Conservation (phyloP, 176 grass and related monocot species). For the Oryza rufipogon region DNA sequence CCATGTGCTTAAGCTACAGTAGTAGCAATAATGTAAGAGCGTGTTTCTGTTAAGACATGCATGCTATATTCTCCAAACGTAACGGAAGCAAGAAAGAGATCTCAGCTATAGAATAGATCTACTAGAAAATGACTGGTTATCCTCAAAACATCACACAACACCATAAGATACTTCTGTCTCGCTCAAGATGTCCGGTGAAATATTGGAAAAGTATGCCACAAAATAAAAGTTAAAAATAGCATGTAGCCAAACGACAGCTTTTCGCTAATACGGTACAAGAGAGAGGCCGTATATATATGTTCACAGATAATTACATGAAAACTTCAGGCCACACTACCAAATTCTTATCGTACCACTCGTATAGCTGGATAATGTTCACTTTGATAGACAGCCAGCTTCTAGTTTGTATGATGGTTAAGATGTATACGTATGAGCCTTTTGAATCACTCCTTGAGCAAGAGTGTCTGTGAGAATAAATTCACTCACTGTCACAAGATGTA, state of each 20-base stretch:
- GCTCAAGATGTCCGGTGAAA: constrained; percentile 24
- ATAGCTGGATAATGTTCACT: constrained; percentile 36
- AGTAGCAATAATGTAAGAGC: neutral
- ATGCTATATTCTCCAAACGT: neutral
- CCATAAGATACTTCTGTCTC: constrained; percentile 33
- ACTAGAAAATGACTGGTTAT: constrained; percentile 28
- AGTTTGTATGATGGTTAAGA: constrained; percentile 71
- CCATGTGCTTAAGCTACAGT: neutral
- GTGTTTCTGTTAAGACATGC: constrained; percentile 22
- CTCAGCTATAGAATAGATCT: constrained; percentile 22
- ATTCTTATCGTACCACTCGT: constrained; percentile 29
- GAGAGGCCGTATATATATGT: constrained; percentile 14
- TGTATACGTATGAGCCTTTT: constrained; percentile 60
- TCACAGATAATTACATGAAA: constrained; percentile 40
- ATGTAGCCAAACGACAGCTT: constrained; percentile 35
- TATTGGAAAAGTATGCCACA: constrained; percentile 6
- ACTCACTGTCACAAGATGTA: constrained; percentile 57
- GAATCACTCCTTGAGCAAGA: constrained; percentile 61
- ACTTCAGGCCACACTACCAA: constrained; percentile 26
- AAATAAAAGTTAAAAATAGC: constrained; percentile 6
- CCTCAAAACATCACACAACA: constrained; percentile 23
- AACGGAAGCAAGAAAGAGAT: constrained; percentile 12
- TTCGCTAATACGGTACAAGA: constrained; percentile 36
- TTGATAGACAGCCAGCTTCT: constrained; percentile 24
- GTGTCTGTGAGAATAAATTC: constrained; percentile 43